Conservation (phyloP, 2,329 filamentous ascomycete genomes). For the Chrysosporium queenslandicum region DNA sequence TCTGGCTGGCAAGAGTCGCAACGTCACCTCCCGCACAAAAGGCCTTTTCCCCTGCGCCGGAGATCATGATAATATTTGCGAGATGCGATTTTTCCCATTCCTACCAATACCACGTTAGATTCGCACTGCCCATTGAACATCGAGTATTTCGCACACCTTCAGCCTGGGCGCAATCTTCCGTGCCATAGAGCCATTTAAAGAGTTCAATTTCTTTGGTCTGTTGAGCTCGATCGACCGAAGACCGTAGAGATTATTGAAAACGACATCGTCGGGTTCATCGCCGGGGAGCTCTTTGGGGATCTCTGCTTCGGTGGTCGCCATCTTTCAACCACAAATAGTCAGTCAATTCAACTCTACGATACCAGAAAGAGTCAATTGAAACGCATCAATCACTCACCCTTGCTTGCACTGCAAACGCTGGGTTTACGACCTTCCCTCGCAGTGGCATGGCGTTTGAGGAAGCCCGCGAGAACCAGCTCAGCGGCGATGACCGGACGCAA, state of each 20-base stretch:
- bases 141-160: conserved; percentile 35
- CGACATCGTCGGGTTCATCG: conserved; percentile 79
- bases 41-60: conserved; percentile 73
- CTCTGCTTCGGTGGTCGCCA: conserved; percentile 31
- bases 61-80: conserved; percentile 85
- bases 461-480: conserved; percentile 40
- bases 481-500: conserved; percentile 32
- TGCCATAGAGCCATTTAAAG: conserved; percentile 87
- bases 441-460: conserved; percentile 58
- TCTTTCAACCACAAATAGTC: conserved; percentile 24
- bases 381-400: conserved; percentile 37
- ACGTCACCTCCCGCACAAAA: conserved; percentile 95
- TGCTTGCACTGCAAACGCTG: conserved; percentile 45
- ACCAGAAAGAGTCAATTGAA: neutral
- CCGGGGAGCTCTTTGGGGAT: conserved; percentile 47
- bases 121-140: neutral
- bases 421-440: conserved; percentile 60
- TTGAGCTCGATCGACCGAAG: conserved; percentile 90
- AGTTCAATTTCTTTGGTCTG: conserved; percentile 82
- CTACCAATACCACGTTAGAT: conserved; percentile 22
- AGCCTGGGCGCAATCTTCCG: conserved; percentile 85
- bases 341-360: neutral
- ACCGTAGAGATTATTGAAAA: conserved; percentile 82
- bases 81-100: conserved; percentile 95
- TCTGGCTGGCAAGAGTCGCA: conserved; percentile 62